Conservation (phyloP, 768 basidiomycete species). For the Collybia sordida region DNA sequence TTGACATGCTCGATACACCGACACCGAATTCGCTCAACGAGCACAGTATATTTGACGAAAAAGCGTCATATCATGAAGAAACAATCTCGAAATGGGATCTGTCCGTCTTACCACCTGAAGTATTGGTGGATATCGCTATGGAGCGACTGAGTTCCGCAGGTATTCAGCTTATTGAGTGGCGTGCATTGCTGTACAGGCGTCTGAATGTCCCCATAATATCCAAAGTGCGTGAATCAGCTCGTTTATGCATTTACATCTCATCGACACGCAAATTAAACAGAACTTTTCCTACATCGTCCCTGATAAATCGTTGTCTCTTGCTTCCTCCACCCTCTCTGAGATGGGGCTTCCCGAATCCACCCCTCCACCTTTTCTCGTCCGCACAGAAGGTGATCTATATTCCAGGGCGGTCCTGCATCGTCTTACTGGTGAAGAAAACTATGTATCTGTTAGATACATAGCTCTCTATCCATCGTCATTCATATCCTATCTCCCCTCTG, state of each 20-base stretch:
- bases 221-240: constrained; percentile 12
- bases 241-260: background rate
- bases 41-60: no score
- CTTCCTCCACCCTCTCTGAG: constrained; percentile 19
- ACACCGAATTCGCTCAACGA: no score
- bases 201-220: constrained; percentile 25
- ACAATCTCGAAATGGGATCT: background rate
- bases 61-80: no score
- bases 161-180: constrained; percentile 25
- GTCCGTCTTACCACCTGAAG: constrained; percentile 15
- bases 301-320: constrained; percentile 17
- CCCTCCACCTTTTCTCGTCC: constrained; percentile 15
- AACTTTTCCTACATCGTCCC: constrained; percentile 24
- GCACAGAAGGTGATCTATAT: constrained; percentile 20
- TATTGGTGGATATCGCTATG: constrained; percentile 25
- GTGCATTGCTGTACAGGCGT: constrained; percentile 20
- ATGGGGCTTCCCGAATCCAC: constrained; percentile 20
- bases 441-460: constrained; percentile 17
- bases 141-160: constrained; percentile 15
- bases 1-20: no score
- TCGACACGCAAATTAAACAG: constrained; percentile 7
- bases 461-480: constrained; percentile 24
- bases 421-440: constrained; percentile 15
- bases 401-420: constrained; percentile 19
- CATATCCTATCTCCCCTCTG: constrained; percentile 19